Conservation (phyloP, 1,284 basidiomycete species). For the Apiotrichum gamsii region DNA sequence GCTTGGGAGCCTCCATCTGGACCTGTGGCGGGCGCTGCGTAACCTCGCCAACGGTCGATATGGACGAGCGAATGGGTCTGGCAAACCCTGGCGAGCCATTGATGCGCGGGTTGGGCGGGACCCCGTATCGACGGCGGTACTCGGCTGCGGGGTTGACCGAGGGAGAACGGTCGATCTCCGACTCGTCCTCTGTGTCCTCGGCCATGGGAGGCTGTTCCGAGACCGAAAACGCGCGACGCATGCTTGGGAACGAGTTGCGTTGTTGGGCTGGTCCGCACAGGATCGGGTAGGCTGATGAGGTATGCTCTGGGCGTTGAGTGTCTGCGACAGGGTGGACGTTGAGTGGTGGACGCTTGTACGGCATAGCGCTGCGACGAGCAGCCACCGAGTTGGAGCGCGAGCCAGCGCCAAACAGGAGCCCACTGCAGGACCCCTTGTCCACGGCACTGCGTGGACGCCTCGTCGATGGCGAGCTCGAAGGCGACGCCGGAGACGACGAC, state of each 20-base stretch:
- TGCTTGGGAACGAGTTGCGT: conserved; percentile 17
- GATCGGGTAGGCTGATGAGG: conserved; percentile 40
- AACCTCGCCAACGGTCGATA: conserved; percentile 11
- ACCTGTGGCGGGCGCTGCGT: conserved; percentile 7
- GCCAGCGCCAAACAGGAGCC: conserved; percentile 29
- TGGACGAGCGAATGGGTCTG: conserved; percentile 12
- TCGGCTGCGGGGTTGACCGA: conserved; percentile 31
- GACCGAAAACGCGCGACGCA: conserved; percentile 46
- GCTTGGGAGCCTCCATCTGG: conserved; percentile 13
- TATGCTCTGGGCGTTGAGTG: conserved; percentile 13
- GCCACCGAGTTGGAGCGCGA: conserved; percentile 22
- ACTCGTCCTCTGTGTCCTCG: conserved; percentile 35
- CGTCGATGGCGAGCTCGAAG: conserved; percentile 38
- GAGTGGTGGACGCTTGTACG: conserved; percentile 32
- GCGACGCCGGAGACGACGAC: conserved; percentile 38
- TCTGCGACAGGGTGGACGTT: conserved; percentile 16
- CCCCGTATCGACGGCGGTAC: conserved; percentile 28
- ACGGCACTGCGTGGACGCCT: too few species aligned
- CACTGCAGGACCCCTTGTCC: conserved; percentile 7
- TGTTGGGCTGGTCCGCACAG: conserved; percentile 24
- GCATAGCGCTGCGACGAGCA: conserved; percentile 20
- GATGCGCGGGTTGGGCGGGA: conserved; percentile 17
- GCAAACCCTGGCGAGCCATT: conserved; percentile 39
- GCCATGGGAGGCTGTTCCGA: conserved; percentile 32
- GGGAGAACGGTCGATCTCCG: conserved; percentile 36